These are phyloP conservation scores for Clarireedia paspali DNA, from an alignment of 2,329 filamentous ascomycete genomes.

Conservation along the genomic window DNA sequence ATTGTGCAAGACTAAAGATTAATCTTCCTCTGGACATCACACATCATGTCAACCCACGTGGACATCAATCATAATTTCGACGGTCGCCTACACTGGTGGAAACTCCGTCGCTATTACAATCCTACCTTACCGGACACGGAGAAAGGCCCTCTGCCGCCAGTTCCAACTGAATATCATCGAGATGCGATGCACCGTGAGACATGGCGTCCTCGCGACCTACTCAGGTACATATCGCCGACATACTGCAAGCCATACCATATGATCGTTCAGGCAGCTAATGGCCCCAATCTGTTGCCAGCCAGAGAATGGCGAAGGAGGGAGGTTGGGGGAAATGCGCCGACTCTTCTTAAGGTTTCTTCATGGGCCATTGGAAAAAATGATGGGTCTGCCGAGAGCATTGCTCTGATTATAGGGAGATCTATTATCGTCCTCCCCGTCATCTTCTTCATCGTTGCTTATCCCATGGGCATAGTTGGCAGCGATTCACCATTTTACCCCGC, in stretches of 20 bases:
- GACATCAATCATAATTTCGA: conserved; percentile 10
- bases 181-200: conserved; percentile 8
- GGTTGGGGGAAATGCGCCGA: conserved; percentile 6
- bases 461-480: neutral
- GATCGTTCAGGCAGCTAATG: conserved; percentile 7
- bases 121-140: conserved; percentile 6
- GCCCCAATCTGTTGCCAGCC: neutral
- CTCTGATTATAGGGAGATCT: conserved; percentile 2
- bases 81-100: conserved; percentile 5
- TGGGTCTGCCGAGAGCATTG: neutral
- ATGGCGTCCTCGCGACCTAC: conserved; percentile 8
- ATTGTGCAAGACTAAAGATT: neutral
- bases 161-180: conserved; percentile 2
- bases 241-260: conserved; percentile 10
- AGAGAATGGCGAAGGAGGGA: conserved; percentile 6
- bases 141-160: conserved; percentile 1
- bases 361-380: conserved; percentile 7
- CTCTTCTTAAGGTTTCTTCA: conserved; percentile 5
- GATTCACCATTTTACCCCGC: neutral
- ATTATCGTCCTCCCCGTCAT: conserved; percentile 8
- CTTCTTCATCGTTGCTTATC: conserved; percentile 1
- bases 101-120: conserved; percentile 1
- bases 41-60: neutral
- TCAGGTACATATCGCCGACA: conserved; percentile 9
- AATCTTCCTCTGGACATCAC: neutral